A percentile compares a stretch with the other conserved stretches of the same genome.
phyloP scores from a whole-genome alignment of 495 filamentous ascomycete genomes.

The Aspergillus biplanus region DNA sequence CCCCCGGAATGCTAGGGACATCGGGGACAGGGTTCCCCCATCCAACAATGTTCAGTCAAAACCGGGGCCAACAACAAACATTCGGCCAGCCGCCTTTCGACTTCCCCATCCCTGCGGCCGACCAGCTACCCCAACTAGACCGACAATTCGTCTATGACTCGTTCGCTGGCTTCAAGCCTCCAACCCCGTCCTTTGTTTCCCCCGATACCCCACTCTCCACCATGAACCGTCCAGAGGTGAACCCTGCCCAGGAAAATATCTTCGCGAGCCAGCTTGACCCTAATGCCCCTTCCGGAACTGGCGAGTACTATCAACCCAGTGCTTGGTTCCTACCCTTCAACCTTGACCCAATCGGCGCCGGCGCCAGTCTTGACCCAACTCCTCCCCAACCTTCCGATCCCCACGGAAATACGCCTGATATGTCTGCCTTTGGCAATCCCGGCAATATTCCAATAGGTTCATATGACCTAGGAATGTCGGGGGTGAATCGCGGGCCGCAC shows the following conservation, averaged over 20 bases:
- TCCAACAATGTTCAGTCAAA: slow-evolving; percentile 40
- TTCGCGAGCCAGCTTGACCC: slow-evolving; percentile 46
- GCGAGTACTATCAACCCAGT: slow-evolving; percentile 58
- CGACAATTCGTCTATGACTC: slow-evolving; percentile 79
- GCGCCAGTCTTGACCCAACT: slow-evolving; percentile 24
- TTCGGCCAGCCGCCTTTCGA: slow-evolving; percentile 46
- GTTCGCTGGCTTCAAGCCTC: slow-evolving; percentile 66
- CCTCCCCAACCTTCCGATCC: slow-evolving; percentile 14
- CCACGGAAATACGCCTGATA: slow-evolving; percentile 23
- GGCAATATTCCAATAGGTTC: slow-evolving; percentile 34
- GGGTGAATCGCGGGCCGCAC: slow-evolving; percentile 26
- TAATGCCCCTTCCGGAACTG: slow-evolving; percentile 43
- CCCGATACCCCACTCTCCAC: slow-evolving; percentile 32
- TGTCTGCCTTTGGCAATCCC: slow-evolving; percentile 30
- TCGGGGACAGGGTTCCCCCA: slow-evolving; percentile 50
- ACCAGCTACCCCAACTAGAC: slow-evolving; percentile 65
- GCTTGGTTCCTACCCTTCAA: slow-evolving; percentile 98
- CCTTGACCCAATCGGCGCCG: slow-evolving; percentile 62
- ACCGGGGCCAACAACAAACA: slow-evolving; percentile 32
- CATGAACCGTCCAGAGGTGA: slow-evolving; percentile 29
- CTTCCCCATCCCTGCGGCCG: slow-evolving; percentile 43
- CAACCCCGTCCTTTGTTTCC: slow-evolving; percentile 34
- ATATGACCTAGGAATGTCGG: slow-evolving; percentile 35
- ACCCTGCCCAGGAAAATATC: slow-evolving; percentile 28
- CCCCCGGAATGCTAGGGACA: slow-evolving; percentile 37